Conservation (phyloP, 1,284 basidiomycete genomes). For the Naganishia liquefaciens region DNA sequence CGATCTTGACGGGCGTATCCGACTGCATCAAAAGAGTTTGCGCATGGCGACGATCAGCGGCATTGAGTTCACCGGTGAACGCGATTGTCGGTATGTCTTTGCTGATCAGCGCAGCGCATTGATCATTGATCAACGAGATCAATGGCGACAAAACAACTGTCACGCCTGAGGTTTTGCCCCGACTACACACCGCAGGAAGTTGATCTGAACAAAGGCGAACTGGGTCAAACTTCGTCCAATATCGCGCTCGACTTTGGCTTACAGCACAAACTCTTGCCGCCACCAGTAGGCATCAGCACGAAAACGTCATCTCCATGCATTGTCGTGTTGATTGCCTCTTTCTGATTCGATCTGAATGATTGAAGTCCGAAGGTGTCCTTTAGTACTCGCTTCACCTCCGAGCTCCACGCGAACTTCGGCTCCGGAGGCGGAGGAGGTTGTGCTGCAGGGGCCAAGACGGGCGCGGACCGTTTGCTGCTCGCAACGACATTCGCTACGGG, state of each 20-base stretch:
- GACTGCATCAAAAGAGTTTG: slow-evolving; percentile 57
- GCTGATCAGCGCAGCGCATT: slow-evolving; percentile 69
- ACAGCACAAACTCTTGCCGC: slow-evolving; percentile 85
- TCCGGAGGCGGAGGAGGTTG: slow-evolving; percentile 33
- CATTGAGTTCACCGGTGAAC: slow-evolving; percentile 65
- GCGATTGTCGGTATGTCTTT: slow-evolving; percentile 72
- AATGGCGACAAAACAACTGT: slow-evolving; percentile 91
- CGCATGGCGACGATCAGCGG: slow-evolving; percentile 52
- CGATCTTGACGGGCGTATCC: slow-evolving; percentile 59
- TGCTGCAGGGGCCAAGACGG: slow-evolving; percentile 12
- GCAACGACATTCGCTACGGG: slow-evolving; percentile 6
- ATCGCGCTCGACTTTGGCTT: slow-evolving; percentile 46
- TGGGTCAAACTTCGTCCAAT: not conserved
- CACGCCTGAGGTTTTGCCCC: slow-evolving; percentile 73
- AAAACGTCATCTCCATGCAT: slow-evolving; percentile 84
- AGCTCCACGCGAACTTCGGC: slow-evolving; percentile 55
- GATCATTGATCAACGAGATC: slow-evolving; percentile 86
- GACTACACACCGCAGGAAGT: slow-evolving; percentile 79
- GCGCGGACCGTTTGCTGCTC: slow-evolving; percentile 33
- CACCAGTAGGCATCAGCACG: slow-evolving; percentile 95
- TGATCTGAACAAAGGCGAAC: slow-evolving; percentile 54
- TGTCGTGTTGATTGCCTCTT: slow-evolving; percentile 80
- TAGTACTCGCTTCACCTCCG: slow-evolving; percentile 66
- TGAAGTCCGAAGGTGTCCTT: slow-evolving; percentile 67
- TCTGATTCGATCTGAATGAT: slow-evolving; percentile 78